phyloP scores from a whole-genome alignment of 2,329 filamentous ascomycete genomes.

The Botrytis aclada region DNA sequence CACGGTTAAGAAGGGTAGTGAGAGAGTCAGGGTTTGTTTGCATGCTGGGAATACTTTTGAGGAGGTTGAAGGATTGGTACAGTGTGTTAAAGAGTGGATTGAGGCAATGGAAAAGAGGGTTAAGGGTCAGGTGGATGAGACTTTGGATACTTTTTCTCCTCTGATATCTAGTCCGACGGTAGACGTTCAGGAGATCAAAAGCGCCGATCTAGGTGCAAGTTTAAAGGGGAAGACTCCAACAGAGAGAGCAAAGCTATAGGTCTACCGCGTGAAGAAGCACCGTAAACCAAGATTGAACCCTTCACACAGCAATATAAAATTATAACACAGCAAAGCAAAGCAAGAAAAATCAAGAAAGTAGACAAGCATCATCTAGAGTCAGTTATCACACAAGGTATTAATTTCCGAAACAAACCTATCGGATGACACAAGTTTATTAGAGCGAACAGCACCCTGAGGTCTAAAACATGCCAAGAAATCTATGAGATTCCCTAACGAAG shows the following conservation, averaged over 20 bases:
- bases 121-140: neutral
- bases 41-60: slow-evolving; percentile 62
- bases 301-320: neutral
- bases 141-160: neutral
- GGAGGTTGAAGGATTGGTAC: slow-evolving; percentile 52
- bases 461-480: neutral
- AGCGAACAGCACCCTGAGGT: neutral
- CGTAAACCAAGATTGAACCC: neutral
- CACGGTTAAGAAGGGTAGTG: slow-evolving; percentile 61
- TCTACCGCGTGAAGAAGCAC: no score
- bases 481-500: neutral
- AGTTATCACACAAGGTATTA: neutral
- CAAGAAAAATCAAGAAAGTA: neutral
- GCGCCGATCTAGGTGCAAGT: neutral
- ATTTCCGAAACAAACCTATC: neutral
- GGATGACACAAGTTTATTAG: neutral
- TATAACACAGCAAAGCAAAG: neutral
- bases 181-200: neutral
- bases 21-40: slow-evolving; percentile 64
- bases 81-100: slow-evolving; percentile 30
- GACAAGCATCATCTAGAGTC: neutral
- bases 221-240: neutral
- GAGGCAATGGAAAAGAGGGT: slow-evolving; percentile 5
- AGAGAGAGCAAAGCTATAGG: neutral
- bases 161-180: fast-evolving